Conservation (phyloP, 192 early-diverging fungal genomes). For the Rhizophagus sp. region DNA sequence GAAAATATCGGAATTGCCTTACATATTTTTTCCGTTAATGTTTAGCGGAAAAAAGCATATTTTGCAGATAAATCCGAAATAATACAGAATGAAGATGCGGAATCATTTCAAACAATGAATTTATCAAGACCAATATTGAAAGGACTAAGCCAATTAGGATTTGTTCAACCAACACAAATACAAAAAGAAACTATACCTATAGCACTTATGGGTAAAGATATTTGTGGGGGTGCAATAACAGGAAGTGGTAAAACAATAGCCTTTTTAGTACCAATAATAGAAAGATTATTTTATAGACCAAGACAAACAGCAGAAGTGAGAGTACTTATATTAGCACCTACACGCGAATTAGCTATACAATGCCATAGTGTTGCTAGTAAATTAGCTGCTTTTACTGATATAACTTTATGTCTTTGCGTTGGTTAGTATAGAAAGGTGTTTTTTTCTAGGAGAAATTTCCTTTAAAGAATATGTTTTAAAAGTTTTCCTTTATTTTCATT, state of each 20-base stretch:
- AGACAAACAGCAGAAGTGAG: conserved; percentile 75
- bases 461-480: neutral
- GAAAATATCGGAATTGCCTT: neutral
- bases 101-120: conserved; percentile 91
- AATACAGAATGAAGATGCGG: conserved; percentile 39
- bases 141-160: conserved; percentile 86
- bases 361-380: conserved; percentile 90
- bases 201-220: conserved; percentile 93
- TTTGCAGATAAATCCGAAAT: conserved; percentile 46
- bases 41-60: conserved; percentile 58
- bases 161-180: conserved; percentile 91
- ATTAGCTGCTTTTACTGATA: conserved; percentile 86
- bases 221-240: conserved; percentile 97
- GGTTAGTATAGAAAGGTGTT: conserved; percentile 31
- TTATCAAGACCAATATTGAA: conserved; percentile 95
- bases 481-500: neutral
- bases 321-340: conserved; percentile 92
- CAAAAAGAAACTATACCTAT: conserved; percentile 92
- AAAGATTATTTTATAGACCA: conserved; percentile 90
- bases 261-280: conserved; percentile 93
- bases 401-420: conserved; percentile 83
- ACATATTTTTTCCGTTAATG: neutral
- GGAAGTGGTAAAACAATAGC: conserved; percentile 99
- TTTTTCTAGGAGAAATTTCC: neutral
- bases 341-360: conserved; percentile 97